Evolutionary conservation across 495 filamentous ascomycete genomes (phyloP), one percentile per base, ranked within the genome.

Genomic region (Hypoxylon lienhwacheense): DNA sequence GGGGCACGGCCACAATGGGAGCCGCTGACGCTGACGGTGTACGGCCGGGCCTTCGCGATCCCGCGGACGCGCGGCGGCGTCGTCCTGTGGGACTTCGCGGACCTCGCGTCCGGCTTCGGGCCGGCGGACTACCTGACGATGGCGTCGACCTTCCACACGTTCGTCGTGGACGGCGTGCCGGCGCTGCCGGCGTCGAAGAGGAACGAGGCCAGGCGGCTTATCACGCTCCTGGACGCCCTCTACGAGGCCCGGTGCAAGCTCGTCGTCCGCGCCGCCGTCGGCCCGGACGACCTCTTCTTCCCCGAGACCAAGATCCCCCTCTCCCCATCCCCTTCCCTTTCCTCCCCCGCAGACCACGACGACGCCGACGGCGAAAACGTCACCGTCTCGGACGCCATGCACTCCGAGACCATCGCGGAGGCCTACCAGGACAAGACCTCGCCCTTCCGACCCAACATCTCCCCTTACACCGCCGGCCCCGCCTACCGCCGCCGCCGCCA

Each of bases 61-160:
- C 78, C 82, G 7, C 68, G 68, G 5, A 72, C 77, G 16, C 63
- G 73, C 36, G 49, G 65, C 11, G 79, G 81, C 12, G 62, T 77
- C 8, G 71, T 80, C 2, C 64, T 67, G 25, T 86, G 81, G 80
- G 73, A 76, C 19, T 89, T 89, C 54, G 32, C 60, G 21, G 76
- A 83, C 22, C 77, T 89, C 5, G 86, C 83, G 41, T 66, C 68
- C 4, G 66, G 69, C 5, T 77, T 87, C 17, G 86, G 85, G 0
- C 83, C 85, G 25, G 85, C 86, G 15, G 86, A 89, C 69, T 89
- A 88, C 68, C 82, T 87, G 44, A 84, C 82, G 5, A 71, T 89
- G 47, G 84, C 86, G 1, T 86, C 83, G 1, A 83, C 72, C 44
- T 88, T 80, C 66, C 84, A 87, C 64, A 87, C 85, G 0, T 70